Percentiles rank a stretch among this genome's conserved stretches.
Evolutionary conservation across 768 basidiomycete species (phyloP).

Genomic region (Saitozyma sp.): DNA sequence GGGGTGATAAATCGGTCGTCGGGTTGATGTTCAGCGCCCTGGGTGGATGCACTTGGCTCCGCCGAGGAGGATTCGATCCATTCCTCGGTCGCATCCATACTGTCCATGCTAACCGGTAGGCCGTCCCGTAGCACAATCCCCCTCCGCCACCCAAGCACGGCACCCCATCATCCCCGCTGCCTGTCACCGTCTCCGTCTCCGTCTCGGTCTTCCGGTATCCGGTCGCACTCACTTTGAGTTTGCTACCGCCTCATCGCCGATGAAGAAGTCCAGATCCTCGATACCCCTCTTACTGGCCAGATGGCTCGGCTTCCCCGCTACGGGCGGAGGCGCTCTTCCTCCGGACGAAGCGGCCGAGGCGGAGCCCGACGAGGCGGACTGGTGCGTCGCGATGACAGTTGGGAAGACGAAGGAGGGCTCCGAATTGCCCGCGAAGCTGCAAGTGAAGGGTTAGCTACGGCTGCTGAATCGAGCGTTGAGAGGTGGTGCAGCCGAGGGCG

Average conservation of each 20-base stretch:
- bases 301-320: constrained; percentile 82
- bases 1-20: neutral
- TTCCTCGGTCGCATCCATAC: too few species aligned
- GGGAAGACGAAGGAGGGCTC: constrained; percentile 99
- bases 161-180: neutral
- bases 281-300: constrained; percentile 95
- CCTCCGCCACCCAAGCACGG: neutral
- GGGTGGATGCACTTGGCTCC: too few species aligned
- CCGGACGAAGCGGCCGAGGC: constrained; percentile 54
- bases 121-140: too few species aligned
- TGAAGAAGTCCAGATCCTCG: constrained; percentile 99
- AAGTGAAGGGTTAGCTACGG: constrained; percentile 6
- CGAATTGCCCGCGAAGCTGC: constrained; percentile 94
- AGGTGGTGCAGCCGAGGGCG: neutral
- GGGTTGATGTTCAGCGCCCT: neutral
- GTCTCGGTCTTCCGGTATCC: neutral
- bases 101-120: too few species aligned
- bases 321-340: constrained; percentile 56
- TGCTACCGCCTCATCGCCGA: constrained; percentile 95
- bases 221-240: constrained; percentile 66
- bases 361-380: constrained; percentile 59
- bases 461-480: neutral
- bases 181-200: neutral
- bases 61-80: too few species aligned
- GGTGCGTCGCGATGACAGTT: constrained; percentile 90